Evolutionary conservation across 352 stramenopile species (phyloP).

Genomic region (Globisporangium mamillatum): DNA sequence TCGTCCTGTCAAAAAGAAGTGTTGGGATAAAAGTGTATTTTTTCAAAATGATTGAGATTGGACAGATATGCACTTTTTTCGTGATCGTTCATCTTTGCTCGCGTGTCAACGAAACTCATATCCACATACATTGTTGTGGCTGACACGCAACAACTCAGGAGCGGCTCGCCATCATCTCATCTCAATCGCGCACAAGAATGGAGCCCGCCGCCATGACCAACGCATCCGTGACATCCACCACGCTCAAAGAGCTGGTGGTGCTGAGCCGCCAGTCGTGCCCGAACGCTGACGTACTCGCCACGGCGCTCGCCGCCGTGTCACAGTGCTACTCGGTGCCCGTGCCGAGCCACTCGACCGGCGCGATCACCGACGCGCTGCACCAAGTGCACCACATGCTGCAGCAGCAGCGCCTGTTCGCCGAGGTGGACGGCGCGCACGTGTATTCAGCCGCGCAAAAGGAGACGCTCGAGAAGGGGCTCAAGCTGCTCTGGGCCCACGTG

Average conservation of each 20-base stretch:
- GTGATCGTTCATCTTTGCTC: too few relatives aligned
- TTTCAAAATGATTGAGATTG: too few relatives aligned
- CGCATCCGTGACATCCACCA: slow-evolving; percentile 8
- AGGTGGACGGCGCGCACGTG: background rate
- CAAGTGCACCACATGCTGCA: slow-evolving; percentile 41
- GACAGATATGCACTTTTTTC: too few relatives aligned
- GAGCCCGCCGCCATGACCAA: slow-evolving; percentile 6
- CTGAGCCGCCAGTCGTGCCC: slow-evolving; percentile 17
- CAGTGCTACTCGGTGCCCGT: slow-evolving; percentile 49
- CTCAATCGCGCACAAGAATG: background rate
- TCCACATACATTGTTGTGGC: background rate
- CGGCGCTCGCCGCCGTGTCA: slow-evolving; percentile 37
- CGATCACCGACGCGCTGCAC: slow-evolving; percentile 36
- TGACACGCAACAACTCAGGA: background rate
- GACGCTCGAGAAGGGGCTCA: slow-evolving; percentile 35
- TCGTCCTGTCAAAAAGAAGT: too few relatives aligned
- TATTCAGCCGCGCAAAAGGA: slow-evolving; percentile 29
- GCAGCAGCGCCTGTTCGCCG: slow-evolving; percentile 35
- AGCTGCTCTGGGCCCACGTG: slow-evolving; percentile 59
- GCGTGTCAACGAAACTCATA: background rate
- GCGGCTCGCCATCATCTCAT: background rate
- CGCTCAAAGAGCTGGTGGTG: slow-evolving; percentile 18
- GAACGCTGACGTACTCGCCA: slow-evolving; percentile 35
- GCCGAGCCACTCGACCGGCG: slow-evolving; percentile 29
- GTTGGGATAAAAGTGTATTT: too few relatives aligned